A percentile compares a stretch with the other conserved stretches of the same genome.
Evolutionary conservation across 2,329 filamentous ascomycete genomes (phyloP).

Genomic region (Pezicula rhizophila): DNA sequence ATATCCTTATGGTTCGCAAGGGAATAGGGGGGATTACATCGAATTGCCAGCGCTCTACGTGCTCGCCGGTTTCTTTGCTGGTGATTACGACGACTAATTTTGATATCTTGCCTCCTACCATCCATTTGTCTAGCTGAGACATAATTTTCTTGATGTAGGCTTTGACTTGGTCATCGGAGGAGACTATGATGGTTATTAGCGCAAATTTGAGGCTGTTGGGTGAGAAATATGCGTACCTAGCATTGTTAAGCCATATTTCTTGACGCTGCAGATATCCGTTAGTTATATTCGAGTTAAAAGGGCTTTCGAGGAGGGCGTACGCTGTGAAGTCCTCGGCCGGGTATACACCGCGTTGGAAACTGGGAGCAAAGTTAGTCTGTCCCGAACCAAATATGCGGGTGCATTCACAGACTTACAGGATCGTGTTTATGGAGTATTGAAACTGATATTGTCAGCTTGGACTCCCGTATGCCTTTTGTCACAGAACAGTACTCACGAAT

Average conservation of each 20-base stretch:
- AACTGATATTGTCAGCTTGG: conserved; percentile 48
- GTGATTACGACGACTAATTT: conserved; percentile 96
- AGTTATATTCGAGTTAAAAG: conserved; percentile 1
- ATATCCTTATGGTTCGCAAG: not conserved
- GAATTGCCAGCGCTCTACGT: conserved; percentile 97
- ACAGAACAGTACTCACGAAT: conserved; percentile 60
- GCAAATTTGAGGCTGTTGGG: conserved; percentile 1
- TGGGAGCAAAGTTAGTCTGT: conserved; percentile 28
- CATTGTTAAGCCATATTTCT: conserved; percentile 93
- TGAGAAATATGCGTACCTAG: conserved; percentile 42
- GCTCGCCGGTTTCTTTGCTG: conserved; percentile 92
- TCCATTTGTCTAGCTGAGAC: conserved; percentile 96
- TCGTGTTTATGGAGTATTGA: conserved; percentile 97
- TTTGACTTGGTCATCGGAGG: conserved; percentile 95
- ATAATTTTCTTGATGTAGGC: conserved; percentile 99
- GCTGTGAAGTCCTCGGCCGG: conserved; percentile 95
- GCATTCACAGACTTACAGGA: conserved; percentile 55
- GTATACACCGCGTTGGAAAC: conserved; percentile 80
- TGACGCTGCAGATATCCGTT: conserved; percentile 52
- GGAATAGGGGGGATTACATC: conserved; percentile 51
- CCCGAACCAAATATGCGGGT: not conserved
- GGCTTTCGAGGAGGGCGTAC: conserved; percentile 40
- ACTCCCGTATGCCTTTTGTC: not conserved
- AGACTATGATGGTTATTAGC: conserved; percentile 48
- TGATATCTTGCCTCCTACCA: conserved; percentile 93